phyloP scores from a whole-genome alignment of 2,329 filamentous ascomycete genomes.

The Colletotrichum liriopes region DNA sequence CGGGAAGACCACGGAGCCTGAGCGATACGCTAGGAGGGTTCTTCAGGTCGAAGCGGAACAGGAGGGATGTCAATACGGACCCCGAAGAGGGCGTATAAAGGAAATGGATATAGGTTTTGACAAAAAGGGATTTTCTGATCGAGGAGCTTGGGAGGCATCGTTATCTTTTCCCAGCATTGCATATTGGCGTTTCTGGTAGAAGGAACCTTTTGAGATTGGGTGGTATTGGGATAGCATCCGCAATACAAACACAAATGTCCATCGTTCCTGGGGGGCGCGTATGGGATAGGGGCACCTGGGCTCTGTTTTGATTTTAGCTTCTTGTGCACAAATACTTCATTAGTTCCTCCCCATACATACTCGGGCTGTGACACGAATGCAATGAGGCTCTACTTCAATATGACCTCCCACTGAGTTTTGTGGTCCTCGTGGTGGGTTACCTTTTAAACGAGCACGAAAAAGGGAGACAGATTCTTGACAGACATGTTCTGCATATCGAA shows the following conservation, averaged over 20 bases:
- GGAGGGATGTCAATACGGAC: conserved; percentile 45
- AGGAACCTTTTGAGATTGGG: conserved; percentile 10
- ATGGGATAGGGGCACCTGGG: conserved; percentile 13
- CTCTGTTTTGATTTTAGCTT: conserved; percentile 2
- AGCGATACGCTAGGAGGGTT: conserved; percentile 60
- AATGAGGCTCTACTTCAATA: conserved; percentile 4
- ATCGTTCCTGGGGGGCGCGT: conserved; percentile 18
- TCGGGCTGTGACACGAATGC: conserved; percentile 3
- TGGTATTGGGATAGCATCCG: conserved; percentile 21
- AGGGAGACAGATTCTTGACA: background rate
- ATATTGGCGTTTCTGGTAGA: conserved; percentile 42
- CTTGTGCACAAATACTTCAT: conserved; percentile 17
- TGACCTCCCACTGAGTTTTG: background rate
- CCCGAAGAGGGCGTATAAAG: conserved; percentile 35
- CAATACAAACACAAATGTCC: conserved; percentile 12
- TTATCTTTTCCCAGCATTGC: conserved; percentile 38
- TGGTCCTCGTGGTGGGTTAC: background rate
- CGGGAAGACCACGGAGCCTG: conserved; percentile 56
- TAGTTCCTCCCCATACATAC: conserved; percentile 7
- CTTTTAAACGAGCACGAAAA: background rate
- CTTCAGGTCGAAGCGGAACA: conserved; percentile 56
- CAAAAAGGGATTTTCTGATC: background rate
- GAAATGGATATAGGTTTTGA: background rate
- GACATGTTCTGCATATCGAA: background rate
- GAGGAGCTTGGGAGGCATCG: conserved; percentile 14